Conservation (phyloP, 345 rosid species). For the Isatis tinctoria region DNA sequence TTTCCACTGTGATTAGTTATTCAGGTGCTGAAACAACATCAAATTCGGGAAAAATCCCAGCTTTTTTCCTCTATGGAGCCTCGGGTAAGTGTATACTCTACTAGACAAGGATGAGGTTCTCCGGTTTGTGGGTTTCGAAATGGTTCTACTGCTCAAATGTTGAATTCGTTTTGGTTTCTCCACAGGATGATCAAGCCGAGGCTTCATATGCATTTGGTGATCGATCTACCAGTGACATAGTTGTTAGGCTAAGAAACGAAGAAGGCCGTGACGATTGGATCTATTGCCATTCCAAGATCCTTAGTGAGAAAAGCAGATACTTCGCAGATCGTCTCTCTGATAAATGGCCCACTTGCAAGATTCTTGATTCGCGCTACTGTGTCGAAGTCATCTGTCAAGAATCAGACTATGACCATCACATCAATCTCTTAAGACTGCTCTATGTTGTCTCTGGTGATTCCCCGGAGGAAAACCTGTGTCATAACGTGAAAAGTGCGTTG, state of each 20-base stretch:
- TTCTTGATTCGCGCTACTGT: conserved; percentile 81
- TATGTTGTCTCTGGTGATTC: conserved; percentile 46
- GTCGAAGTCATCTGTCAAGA: conserved; percentile 84
- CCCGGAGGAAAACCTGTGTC: conserved; percentile 52
- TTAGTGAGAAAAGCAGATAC: conserved; percentile 66
- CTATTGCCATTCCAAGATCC: conserved; percentile 74
- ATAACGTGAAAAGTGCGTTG: conserved; percentile 73
- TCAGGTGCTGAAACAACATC: conserved; percentile 15
- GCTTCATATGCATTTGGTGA: conserved; percentile 56
- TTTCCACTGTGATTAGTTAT: background rate
- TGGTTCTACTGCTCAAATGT: background rate
- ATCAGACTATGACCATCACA: conserved; percentile 64
- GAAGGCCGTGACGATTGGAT: conserved; percentile 86
- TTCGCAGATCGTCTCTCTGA: conserved; percentile 88
- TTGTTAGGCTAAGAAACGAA: conserved; percentile 73
- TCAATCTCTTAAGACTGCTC: conserved; percentile 69
- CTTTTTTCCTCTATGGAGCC: conserved; percentile 25
- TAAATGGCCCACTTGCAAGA: conserved; percentile 92
- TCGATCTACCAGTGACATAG: conserved; percentile 78
- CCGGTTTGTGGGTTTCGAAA: background rate
- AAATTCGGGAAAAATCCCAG: background rate
- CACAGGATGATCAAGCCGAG: conserved; percentile 37
- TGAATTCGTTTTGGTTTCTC: background rate
- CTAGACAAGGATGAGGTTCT: background rate
- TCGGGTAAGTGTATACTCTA: conserved; percentile 13